phyloP scores from a whole-genome alignment of 148 eudicot species.

The Camellia lanceoleosa region DNA sequence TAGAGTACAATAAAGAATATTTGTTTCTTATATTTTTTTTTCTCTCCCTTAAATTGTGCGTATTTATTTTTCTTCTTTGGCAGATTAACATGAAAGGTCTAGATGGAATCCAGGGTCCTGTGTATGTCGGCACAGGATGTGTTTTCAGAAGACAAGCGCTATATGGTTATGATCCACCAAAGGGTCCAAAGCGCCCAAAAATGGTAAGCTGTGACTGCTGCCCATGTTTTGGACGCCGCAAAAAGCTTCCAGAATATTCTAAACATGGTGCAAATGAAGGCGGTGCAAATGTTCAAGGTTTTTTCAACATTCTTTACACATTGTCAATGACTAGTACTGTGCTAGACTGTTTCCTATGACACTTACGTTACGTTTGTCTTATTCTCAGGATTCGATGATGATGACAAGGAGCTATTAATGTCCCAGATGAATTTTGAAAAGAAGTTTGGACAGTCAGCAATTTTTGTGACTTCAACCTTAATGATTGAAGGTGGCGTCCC shows the following conservation, averaged over 20 bases:
- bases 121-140: constrained; percentile 97
- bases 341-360: not conserved
- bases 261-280: constrained; percentile 59
- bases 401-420: constrained; percentile 73
- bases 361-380: not conserved
- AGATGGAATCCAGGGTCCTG: constrained; percentile 97
- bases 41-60: not conserved
- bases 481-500: constrained; percentile 99
- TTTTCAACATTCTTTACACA: constrained; percentile 7
- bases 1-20: not conserved
- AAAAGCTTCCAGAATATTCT: constrained; percentile 50
- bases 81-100: constrained; percentile 99
- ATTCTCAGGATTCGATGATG: constrained; percentile 60
- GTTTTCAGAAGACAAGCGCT: constrained; percentile 96
- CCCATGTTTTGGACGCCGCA: constrained; percentile 96
- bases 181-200: constrained; percentile 89
- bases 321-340: not conserved
- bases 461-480: constrained; percentile 88
- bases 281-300: constrained; percentile 61
- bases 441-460: constrained; percentile 93
- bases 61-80: constrained; percentile 4
- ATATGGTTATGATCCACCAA: constrained; percentile 95
- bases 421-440: constrained; percentile 95
- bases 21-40: not conserved
- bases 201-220: constrained; percentile 98